These are phyloP conservation scores for Pyrus hybrid DNA, from an alignment of 331 rosid genomes.

Conservation along the genomic window DNA sequence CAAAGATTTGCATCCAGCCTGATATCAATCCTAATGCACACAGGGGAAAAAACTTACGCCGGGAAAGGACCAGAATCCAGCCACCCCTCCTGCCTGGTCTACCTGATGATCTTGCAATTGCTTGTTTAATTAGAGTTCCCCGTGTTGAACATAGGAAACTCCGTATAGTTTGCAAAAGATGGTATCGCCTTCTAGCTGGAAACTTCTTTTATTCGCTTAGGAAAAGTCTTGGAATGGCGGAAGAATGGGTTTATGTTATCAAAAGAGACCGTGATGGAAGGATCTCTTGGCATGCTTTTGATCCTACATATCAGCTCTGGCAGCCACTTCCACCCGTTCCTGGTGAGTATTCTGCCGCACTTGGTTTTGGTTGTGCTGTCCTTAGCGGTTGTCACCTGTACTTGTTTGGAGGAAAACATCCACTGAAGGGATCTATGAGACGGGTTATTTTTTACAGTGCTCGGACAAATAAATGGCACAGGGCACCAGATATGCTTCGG, in stretches of 20 bases:
- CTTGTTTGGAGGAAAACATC: slow-evolving; percentile 96
- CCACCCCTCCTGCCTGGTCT: slow-evolving; percentile 97
- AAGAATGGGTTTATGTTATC: slow-evolving; percentile 97
- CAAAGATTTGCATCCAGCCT: slow-evolving; percentile 94
- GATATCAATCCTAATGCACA: slow-evolving; percentile 95
- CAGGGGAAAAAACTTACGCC: slow-evolving; percentile 57
- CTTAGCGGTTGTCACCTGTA: slow-evolving; percentile 95
- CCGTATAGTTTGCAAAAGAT: slow-evolving; percentile 92
- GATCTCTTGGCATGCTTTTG: slow-evolving; percentile 96
- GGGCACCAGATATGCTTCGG: slow-evolving; percentile 97
- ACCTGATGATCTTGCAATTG: slow-evolving; percentile 98
- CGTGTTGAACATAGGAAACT: slow-evolving; percentile 85
- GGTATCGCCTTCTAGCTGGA: slow-evolving; percentile 87
- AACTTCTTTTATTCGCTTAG: slow-evolving; percentile 92
- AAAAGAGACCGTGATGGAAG: slow-evolving; percentile 93
- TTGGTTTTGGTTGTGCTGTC: slow-evolving; percentile 98
- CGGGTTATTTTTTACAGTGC: slow-evolving; percentile 95
- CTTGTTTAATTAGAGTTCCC: slow-evolving; percentile 93
- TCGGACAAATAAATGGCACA: slow-evolving; percentile 94
- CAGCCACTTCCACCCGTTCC: slow-evolving; percentile 98
- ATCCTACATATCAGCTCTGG: slow-evolving; percentile 97
- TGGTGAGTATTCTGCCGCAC: slow-evolving; percentile 83
- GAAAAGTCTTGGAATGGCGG: slow-evolving; percentile 97
- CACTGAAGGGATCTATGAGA: slow-evolving; percentile 82
- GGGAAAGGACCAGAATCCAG: slow-evolving; percentile 83